Evolutionary conservation across 2,329 filamentous ascomycete genomes (phyloP).

Genomic region (Cordyceps cicadae): DNA sequence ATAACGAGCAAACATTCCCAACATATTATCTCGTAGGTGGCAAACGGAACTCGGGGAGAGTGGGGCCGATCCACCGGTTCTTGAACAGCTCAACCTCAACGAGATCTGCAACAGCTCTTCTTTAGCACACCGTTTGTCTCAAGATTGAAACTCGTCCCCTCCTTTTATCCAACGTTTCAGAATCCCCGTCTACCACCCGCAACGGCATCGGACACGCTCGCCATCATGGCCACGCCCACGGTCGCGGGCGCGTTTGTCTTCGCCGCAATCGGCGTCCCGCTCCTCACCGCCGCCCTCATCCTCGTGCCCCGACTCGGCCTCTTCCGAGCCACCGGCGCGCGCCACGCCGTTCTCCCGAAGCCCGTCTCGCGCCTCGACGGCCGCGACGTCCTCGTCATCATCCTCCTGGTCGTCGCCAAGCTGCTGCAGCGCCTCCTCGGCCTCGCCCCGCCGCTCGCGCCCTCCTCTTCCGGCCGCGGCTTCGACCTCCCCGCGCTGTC

Average conservation of each 20-base stretch:
- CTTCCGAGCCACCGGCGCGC: constrained; percentile 2
- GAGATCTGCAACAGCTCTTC: background rate
- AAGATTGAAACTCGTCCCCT: background rate
- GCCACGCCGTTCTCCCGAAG: constrained; percentile 8
- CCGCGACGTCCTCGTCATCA: constrained; percentile 8
- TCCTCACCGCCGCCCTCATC: constrained; percentile 1
- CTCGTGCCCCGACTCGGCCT: constrained; percentile 5
- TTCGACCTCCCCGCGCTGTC: constrained; percentile 12
- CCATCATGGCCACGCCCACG: constrained; percentile 3
- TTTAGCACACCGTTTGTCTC: too few species aligned
- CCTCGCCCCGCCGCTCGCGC: constrained; percentile 3
- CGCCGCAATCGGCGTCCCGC: constrained; percentile 4
- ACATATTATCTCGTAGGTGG: background rate
- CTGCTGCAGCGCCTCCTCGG: background rate
- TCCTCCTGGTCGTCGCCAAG: constrained; percentile 9
- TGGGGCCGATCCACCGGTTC: constrained; percentile 9
- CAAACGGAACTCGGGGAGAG: background rate
- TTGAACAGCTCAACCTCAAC: background rate
- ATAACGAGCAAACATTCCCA: background rate
- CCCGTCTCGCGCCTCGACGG: constrained; percentile 11
- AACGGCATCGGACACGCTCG: background rate
- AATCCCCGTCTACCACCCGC: background rate
- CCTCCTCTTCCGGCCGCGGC: background rate
- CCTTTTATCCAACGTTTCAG: background rate
- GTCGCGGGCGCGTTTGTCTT: constrained; percentile 3